Evolutionary conservation across 2,329 filamentous ascomycete genomes (phyloP), one percentile per base, ranked within the genome.

Genomic region (Beauveria varroae): DNA sequence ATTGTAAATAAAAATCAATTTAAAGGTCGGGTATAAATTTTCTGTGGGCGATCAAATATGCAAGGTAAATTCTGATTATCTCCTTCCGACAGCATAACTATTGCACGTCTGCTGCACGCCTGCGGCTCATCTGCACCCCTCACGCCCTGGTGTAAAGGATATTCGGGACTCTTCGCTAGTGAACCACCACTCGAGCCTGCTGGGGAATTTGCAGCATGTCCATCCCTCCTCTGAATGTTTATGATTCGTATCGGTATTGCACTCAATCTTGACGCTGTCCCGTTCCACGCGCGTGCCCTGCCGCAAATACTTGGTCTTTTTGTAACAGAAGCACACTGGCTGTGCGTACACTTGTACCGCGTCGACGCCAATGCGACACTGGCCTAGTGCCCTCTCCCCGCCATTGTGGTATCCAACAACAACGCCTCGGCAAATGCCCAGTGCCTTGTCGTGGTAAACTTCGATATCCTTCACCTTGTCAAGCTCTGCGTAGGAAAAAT

Each of bases 171-270:
- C 57, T 22, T 59, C 57, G 9, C 57, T 59, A 6, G 57, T 59
- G 34, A 59, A 59, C 57, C 57, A 59, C 57, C 57, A 59, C 47
- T 59, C 57, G 14, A 59, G 47, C 40, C 47, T 43, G 37, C 57
- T 41, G 10, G 57, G 57, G 26, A 59, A 59, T 9, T 44, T 30
- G 49, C 26, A 44, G 47, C 57, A 52, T 1, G 14, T 34, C 57
- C 57, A 59, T 18, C 40, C 57, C 7, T 34, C 47, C 22, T 52
- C 57, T 5, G 37, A 5, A 14, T 59, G 57, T 6, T 14, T 3
- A 26, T 59, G 47, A 16, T 52, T 4, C 22, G 18, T 26, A 3
- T 24, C n/a, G 5, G 37, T 9, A n/a, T 24, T 14, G 12, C 57
- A 59, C 18, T 52, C 47, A 10, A 59, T n/a, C 6, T 12, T 18